A percentile compares a stretch with the other conserved stretches of the same genome.
Conservation (phyloP, 108 stramenopile species). For the Skeletonema marinoi region DNA sequence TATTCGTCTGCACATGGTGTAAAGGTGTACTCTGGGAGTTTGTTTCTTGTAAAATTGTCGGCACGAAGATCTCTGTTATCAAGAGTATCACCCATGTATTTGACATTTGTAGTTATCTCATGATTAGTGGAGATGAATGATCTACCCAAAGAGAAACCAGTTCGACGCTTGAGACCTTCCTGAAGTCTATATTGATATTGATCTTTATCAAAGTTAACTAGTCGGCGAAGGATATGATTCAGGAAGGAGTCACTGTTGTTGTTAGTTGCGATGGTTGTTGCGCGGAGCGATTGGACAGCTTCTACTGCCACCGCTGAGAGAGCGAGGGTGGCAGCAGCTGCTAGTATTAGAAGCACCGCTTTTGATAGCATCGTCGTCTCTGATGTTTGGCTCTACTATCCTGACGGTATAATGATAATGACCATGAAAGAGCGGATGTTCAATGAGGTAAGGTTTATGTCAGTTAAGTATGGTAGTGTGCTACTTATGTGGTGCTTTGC, state of each 20-base stretch:
- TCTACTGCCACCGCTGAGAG: not conserved
- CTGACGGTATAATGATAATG: too few species aligned
- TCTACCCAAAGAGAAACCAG: not conserved
- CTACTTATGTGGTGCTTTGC: too few species aligned
- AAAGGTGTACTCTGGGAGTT: not conserved
- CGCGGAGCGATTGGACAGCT: not conserved
- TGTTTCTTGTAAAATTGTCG: too few species aligned
- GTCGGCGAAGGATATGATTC: not conserved
- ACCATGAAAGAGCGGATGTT: too few species aligned
- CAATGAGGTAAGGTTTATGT: too few species aligned
- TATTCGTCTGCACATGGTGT: not conserved
- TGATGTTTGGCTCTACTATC: too few species aligned
- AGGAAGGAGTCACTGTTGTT: not conserved
- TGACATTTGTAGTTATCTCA: too few species aligned
- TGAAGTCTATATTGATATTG: not conserved
- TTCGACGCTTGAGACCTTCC: not conserved
- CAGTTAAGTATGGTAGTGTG: too few species aligned
- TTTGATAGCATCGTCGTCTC: too few species aligned
- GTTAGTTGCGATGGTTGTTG: not conserved
- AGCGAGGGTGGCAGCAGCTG: not conserved
- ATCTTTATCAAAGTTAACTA: not conserved
- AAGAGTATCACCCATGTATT: too few species aligned
- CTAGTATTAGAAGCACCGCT: not conserved
- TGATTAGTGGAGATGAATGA: not conserved
- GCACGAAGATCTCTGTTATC: too few species aligned